phyloP scores from a whole-genome alignment of 805 yeast genomes.

The Wickerhamiella lipophila region DNA sequence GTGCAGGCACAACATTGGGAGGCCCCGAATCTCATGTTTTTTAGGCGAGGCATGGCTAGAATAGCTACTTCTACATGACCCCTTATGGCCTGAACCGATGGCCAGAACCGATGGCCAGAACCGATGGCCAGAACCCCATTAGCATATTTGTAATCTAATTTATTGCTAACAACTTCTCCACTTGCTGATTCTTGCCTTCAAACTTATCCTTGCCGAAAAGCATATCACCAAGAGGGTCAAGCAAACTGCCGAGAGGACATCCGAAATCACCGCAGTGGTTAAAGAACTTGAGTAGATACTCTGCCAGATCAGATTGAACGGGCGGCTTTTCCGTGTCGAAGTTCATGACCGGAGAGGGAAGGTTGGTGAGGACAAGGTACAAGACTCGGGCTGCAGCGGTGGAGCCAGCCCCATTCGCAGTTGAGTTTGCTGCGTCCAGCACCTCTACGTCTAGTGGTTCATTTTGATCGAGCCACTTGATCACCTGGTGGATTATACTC shows the following conservation, averaged over 20 bases:
- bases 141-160: background rate
- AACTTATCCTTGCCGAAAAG: background rate
- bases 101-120: too few relatives aligned
- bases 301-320: conserved; percentile 5
- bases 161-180: background rate
- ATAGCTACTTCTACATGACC: too few relatives aligned
- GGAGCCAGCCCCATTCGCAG: conserved; percentile 29
- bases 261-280: conserved; percentile 12
- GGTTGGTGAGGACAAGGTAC: conserved; percentile 14
- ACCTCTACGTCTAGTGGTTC: conserved; percentile 24
- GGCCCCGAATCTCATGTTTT: conserved; percentile 21
- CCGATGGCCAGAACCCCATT: too few relatives aligned
- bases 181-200: background rate
- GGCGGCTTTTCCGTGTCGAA: conserved; percentile 2
- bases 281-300: conserved; percentile 12
- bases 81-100: too few relatives aligned
- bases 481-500: conserved; percentile 20
- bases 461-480: conserved; percentile 29
- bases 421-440: conserved; percentile 23
- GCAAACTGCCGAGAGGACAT: background rate
- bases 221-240: conserved; percentile 9
- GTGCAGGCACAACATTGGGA: conserved; percentile 21
- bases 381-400: conserved; percentile 31
- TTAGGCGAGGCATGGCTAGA: too few relatives aligned
- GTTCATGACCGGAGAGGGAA: conserved; percentile 16